Evolutionary conservation across 2,329 filamentous ascomycete genomes (phyloP).

Genomic region (Herpotrichia juniperi): DNA sequence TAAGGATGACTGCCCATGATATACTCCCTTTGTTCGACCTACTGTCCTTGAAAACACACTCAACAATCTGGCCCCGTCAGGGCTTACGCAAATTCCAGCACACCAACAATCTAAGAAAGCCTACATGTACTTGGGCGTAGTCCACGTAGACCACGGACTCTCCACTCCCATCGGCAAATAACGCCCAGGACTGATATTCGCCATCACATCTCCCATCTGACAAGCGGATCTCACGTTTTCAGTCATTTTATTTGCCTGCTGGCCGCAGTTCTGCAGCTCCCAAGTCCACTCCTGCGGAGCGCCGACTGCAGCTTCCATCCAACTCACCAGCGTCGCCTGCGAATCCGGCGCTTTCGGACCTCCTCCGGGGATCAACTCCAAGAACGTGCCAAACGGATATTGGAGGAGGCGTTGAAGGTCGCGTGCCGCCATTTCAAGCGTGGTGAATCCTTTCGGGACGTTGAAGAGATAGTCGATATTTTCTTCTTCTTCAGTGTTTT

Average conservation of each 20-base stretch:
- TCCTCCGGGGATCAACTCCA: conserved; percentile 3
- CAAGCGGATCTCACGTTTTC: background rate
- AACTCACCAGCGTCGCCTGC: conserved; percentile 4
- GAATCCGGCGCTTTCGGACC: background rate
- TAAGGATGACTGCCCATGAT: too few relatives aligned
- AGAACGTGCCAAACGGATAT: conserved; percentile 12
- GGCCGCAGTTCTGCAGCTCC: conserved; percentile 8
- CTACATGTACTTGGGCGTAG: background rate
- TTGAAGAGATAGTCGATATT: conserved; percentile 16
- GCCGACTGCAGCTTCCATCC: conserved; percentile 7
- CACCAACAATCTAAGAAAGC: background rate
- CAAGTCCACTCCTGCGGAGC: conserved; percentile 9
- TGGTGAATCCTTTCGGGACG: conserved; percentile 9
- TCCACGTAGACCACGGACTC: conserved; percentile 4
- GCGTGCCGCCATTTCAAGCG: conserved; percentile 15
- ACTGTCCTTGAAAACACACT: too few relatives aligned
- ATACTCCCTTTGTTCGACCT: too few relatives aligned
- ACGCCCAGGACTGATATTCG: background rate
- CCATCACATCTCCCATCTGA: background rate
- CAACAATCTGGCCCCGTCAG: too few relatives aligned
- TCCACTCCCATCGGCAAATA: conserved; percentile 1
- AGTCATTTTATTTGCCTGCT: background rate
- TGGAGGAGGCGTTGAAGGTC: conserved; percentile 19
- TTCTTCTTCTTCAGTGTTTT: background rate
- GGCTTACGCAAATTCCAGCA: too few relatives aligned